Evolutionary conservation across 1,139 yeast species (phyloP).

Genomic region (Pneumocystis canis): DNA sequence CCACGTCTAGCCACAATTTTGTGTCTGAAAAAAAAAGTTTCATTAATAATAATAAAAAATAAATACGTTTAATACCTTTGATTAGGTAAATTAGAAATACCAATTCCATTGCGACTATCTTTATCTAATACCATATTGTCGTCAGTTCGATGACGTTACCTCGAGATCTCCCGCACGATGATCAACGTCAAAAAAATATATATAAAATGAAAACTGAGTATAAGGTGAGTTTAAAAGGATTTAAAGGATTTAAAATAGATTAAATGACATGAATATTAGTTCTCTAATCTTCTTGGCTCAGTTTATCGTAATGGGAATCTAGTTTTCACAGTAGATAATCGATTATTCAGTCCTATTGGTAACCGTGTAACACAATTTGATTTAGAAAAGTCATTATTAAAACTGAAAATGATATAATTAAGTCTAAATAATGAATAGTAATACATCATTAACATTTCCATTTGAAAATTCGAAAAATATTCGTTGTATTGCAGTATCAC

Average conservation of each 20-base stretch:
- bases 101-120: slow-evolving; percentile 2
- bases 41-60: neutral
- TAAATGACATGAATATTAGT: slow-evolving; percentile 25
- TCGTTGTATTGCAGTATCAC: slow-evolving; percentile 63
- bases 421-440: slow-evolving; percentile 21
- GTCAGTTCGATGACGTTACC: neutral
- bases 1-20: slow-evolving; percentile 82
- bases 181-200: neutral
- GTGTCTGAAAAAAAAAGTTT: slow-evolving; percentile 32
- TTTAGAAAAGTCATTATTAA: slow-evolving; percentile 37
- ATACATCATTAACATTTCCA: slow-evolving; percentile 73
- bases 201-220: neutral
- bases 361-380: slow-evolving; percentile 85
- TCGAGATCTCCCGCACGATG: neutral
- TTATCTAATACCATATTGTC: neutral
- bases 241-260: neutral
- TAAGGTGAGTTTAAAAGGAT: neutral
- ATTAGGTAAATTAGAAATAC: slow-evolving; percentile 10
- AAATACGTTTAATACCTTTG: neutral
- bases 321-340: slow-evolving; percentile 77
- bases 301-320: slow-evolving; percentile 87
- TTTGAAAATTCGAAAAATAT: slow-evolving; percentile 88
- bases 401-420: neutral
- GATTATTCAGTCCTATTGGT: slow-evolving; percentile 81
- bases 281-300: slow-evolving; percentile 82